Evolutionary conservation across 352 stramenopile genomes (phyloP).

Genomic region (Blastocystis sp.): DNA sequence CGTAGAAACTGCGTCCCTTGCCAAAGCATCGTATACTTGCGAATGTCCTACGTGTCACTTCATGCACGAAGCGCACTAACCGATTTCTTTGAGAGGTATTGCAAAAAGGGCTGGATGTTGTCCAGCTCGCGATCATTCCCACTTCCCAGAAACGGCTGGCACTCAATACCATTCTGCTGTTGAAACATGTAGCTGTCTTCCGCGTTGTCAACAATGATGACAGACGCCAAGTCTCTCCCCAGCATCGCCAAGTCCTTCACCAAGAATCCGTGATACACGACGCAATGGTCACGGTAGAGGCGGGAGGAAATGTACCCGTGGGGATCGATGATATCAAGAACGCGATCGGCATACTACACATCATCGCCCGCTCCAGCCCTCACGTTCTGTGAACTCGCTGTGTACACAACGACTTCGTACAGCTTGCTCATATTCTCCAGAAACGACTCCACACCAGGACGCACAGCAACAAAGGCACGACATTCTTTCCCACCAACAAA

Average conservation of each 20-base stretch:
- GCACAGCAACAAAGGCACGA: constrained; percentile 87
- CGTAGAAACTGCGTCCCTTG: constrained; percentile 2
- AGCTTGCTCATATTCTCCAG: constrained; percentile 90
- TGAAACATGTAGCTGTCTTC: constrained; percentile 96
- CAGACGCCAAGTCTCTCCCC: constrained; percentile 87
- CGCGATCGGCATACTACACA: constrained; percentile 89
- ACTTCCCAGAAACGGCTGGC: constrained; percentile 86
- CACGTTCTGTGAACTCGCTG: constrained; percentile 88
- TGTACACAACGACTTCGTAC: constrained; percentile 98
- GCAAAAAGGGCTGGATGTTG: constrained; percentile 74
- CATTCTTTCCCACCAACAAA: constrained; percentile 86
- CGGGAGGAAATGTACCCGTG: constrained; percentile 85
- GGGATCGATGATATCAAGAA: constrained; percentile 92
- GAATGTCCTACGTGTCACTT: constrained; percentile 21
- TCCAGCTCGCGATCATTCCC: constrained; percentile 83
- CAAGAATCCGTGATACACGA: constrained; percentile 92
- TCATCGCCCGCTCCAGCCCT: not conserved
- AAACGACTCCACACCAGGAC: constrained; percentile 92
- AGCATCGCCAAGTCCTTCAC: constrained; percentile 95
- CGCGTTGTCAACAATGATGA: constrained; percentile 98
- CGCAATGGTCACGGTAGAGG: constrained; percentile 90
- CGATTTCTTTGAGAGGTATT: constrained; percentile 64
- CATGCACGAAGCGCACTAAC: not conserved
- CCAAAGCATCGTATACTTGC: constrained; percentile 38
- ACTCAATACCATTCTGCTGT: constrained; percentile 88